Percentiles rank a stretch among this genome's conserved stretches.
Evolutionary conservation across 495 filamentous ascomycete species (phyloP).

Genomic region (Podospora sp.): DNA sequence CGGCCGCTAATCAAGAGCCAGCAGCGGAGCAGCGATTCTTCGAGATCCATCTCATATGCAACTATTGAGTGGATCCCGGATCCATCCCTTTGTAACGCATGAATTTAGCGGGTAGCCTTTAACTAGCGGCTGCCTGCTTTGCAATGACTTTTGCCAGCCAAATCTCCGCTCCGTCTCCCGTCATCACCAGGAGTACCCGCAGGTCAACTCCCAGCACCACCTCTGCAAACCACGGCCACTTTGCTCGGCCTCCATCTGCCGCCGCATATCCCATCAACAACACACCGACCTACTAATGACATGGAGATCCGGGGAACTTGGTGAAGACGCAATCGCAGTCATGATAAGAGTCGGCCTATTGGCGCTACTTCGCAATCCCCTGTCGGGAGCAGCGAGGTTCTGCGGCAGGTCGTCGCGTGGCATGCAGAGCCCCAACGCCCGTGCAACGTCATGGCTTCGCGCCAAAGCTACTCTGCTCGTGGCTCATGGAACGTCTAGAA

Average conservation of each 20-base stretch:
- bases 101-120: background rate
- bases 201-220: too few species aligned
- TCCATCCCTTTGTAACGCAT: background rate
- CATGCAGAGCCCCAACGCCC: background rate
- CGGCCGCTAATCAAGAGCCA: too few species aligned
- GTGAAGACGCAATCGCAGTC: too few species aligned
- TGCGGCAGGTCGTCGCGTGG: background rate
- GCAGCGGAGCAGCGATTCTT: background rate
- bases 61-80: background rate
- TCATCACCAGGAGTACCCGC: too few species aligned
- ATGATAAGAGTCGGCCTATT: too few species aligned
- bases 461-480: background rate
- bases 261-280: too few species aligned
- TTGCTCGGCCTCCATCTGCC: too few species aligned
- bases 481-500: background rate
- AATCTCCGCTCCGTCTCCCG: too few species aligned
- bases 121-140: background rate
- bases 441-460: background rate
- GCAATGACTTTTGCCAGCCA: background rate
- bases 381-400: background rate
- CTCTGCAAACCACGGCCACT: too few species aligned
- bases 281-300: too few species aligned
- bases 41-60: background rate
- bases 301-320: too few species aligned
- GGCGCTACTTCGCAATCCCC: too few species aligned